Evolutionary conservation across 495 filamentous ascomycete genomes (phyloP), one percentile per base, ranked within the genome.

Genomic region (Penicillium taxi): DNA sequence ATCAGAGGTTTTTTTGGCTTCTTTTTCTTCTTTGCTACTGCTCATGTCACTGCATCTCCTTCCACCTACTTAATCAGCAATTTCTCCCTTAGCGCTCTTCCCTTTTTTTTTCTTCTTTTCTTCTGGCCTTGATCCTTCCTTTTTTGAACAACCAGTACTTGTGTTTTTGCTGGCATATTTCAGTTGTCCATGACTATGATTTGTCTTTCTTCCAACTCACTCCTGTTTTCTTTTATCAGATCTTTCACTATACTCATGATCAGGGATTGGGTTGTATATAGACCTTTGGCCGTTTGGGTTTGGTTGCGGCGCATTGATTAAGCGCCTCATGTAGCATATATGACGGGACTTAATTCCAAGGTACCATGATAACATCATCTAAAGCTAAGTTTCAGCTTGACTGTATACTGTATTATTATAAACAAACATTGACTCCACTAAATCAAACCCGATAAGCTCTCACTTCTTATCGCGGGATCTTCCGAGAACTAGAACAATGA

Each of bases 301-400:
- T 44, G 39, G 39, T 47, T 45, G 44, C 29, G 53, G 53, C 53
- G 52, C 43, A 53, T 53, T 50, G 43, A 50, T 41, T 49, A 37
- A 52, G 52, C 52, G 50, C 53, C 47, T 53, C 45, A 55, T 58
- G 52, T 55, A 55, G 51, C 45, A 58, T 58, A 56, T 51, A 51
- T 58, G 52, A 55, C 39, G 48, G 50, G 52, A 50, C 34, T 36
- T 58, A 58, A 58, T 55, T 53, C 43, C 28, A 55, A 43, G 51
- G 55, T 58, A 58, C 43, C 28, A 55, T 45, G 51, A 58, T 58
- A 58, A 47, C 47, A 47, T 57, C 27, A 26, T 48, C 35, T 31
- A 23, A 12, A 15, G 2, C 21, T 22, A 6, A 17, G 1, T 40
- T 16, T 32, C n/a, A n/a, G n/a, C n/a, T n/a, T n/a, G n/a, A n/a